These are phyloP conservation scores for Myochromella boudieri DNA, from an alignment of 768 basidiomycete genomes.

Conservation along the genomic window DNA sequence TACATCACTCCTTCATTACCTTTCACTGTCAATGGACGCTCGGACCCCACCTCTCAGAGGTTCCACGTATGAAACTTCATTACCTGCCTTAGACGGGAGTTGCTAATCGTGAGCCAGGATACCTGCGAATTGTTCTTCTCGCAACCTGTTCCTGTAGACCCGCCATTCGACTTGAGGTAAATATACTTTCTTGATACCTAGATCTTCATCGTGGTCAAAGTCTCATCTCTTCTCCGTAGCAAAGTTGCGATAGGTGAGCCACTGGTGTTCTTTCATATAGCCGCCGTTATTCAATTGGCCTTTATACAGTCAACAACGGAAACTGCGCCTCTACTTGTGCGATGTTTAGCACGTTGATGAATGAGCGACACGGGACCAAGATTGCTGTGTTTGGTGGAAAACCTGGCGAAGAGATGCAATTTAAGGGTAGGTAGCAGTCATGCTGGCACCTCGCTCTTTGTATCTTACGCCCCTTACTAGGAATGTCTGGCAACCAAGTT, in stretches of 20 bases:
- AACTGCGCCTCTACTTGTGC: slow-evolving; percentile 64
- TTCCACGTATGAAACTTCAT: slow-evolving; percentile 39
- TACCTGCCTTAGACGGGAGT: background rate
- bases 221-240: slow-evolving; percentile 21
- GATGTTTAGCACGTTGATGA: slow-evolving; percentile 63
- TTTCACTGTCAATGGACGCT: slow-evolving; percentile 41
- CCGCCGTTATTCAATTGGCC: background rate
- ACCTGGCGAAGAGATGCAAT: slow-evolving; percentile 48
- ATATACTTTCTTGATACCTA: background rate
- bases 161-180: slow-evolving; percentile 48
- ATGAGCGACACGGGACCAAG: slow-evolving; percentile 51
- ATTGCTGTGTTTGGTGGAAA: slow-evolving; percentile 60
- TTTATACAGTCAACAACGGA: slow-evolving; percentile 35
- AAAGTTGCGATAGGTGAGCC: slow-evolving; percentile 45
- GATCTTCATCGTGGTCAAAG: background rate
- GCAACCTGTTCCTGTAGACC: slow-evolving; percentile 39
- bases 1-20: slow-evolving; percentile 44
- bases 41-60: slow-evolving; percentile 46
- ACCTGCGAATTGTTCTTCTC: slow-evolving; percentile 40
- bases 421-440: slow-evolving; percentile 36
- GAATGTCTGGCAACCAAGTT: slow-evolving; percentile 65
- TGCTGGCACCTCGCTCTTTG: background rate
- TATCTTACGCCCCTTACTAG: slow-evolving; percentile 16
- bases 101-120: slow-evolving; percentile 27
- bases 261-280: background rate